A percentile compares a stretch with the other conserved stretches of the same genome.
Evolutionary conservation across 129 eudicot genomes (phyloP).

Genomic region (Ambrosia artemisiifolia): DNA sequence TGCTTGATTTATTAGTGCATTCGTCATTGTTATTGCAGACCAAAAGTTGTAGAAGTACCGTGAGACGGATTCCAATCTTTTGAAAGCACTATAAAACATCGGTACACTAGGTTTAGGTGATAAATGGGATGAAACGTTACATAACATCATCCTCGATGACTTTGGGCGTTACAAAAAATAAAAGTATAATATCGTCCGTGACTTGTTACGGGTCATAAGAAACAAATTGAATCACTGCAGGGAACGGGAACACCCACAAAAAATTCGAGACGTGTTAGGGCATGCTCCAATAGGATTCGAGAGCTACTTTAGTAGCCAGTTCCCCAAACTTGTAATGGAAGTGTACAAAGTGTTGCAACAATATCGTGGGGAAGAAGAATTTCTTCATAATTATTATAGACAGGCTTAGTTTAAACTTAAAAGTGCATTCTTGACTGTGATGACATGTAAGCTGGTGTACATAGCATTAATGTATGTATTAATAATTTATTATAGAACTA

Average conservation of each 20-base stretch:
- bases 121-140: conserved; percentile 80
- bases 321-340: conserved; percentile 70
- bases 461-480: neutral
- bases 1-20: conserved; percentile 1
- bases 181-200: conserved; percentile 71
- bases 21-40: conserved; percentile 42
- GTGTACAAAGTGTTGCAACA: conserved; percentile 53
- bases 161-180: conserved; percentile 65
- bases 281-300: conserved; percentile 77
- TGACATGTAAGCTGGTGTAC: conserved; percentile 13
- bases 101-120: conserved; percentile 59
- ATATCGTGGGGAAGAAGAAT: conserved; percentile 60
- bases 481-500: neutral
- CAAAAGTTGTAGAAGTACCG: conserved; percentile 57
- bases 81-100: conserved; percentile 54
- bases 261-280: conserved; percentile 57
- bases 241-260: conserved; percentile 58
- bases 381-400: conserved; percentile 53
- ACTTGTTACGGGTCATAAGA: conserved; percentile 77
- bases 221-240: conserved; percentile 84
- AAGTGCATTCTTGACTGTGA: neutral
- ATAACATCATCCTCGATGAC: conserved; percentile 47
- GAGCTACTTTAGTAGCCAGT: conserved; percentile 55
- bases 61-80: conserved; percentile 43
- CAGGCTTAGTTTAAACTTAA: conserved; percentile 20